These are phyloP conservation scores for Didymella glomerata DNA, from an alignment of 2,329 filamentous ascomycete species.

Conservation along the genomic window DNA sequence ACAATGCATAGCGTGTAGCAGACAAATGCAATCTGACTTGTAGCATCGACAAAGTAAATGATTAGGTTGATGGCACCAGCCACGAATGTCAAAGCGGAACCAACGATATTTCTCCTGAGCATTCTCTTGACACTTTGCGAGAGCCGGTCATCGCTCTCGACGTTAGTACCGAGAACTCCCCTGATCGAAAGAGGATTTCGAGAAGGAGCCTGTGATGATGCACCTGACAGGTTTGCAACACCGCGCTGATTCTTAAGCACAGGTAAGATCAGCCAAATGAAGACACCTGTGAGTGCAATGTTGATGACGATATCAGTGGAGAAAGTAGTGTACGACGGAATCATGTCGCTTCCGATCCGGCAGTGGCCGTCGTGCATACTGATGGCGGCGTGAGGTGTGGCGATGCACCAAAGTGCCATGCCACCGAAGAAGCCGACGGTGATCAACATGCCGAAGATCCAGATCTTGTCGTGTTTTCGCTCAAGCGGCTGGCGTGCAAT, in stretches of 20 bases:
- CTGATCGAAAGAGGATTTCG: background rate
- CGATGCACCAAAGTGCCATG: slow-evolving; percentile 2
- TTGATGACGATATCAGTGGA: background rate
- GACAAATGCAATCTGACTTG: slow-evolving; percentile 3
- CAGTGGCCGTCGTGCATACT: slow-evolving; percentile 1
- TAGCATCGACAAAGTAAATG: slow-evolving; percentile 6
- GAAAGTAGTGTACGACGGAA: slow-evolving; percentile 1
- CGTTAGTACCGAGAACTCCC: background rate
- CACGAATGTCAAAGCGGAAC: background rate
- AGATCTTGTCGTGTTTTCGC: background rate
- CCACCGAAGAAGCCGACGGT: background rate
- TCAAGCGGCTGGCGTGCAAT: background rate
- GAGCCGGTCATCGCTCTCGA: background rate
- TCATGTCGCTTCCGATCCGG: slow-evolving; percentile 1
- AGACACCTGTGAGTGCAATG: background rate
- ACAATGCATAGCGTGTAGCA: slow-evolving; percentile 2
- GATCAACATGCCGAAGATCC: background rate
- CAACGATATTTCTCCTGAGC: background rate
- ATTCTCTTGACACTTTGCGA: slow-evolving; percentile 1
- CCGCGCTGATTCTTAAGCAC: background rate
- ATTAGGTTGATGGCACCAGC: slow-evolving; percentile 2
- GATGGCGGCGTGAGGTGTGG: background rate
- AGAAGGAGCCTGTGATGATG: background rate
- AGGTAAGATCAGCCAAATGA: background rate
- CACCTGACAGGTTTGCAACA: too few species aligned